These are phyloP conservation scores for Lipomyces yamanashiensis DNA, from an alignment of 805 yeast genomes.

Conservation along the genomic window DNA sequence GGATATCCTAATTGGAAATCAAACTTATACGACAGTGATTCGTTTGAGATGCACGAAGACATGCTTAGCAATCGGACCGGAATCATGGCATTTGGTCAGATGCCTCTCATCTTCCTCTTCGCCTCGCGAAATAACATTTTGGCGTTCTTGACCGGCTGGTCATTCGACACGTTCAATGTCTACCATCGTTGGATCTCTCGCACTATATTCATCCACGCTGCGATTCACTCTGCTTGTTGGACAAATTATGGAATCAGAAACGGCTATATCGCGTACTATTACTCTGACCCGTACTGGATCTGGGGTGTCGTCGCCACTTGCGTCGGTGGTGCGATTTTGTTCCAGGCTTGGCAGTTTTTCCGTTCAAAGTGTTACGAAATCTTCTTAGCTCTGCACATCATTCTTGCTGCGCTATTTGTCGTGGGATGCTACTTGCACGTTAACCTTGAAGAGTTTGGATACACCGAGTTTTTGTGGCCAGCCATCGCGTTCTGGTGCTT, in stretches of 20 bases:
- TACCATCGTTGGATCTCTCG: constrained; percentile 70
- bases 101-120: constrained; percentile 65
- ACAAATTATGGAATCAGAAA: neutral
- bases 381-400: constrained; percentile 61
- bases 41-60: neutral
- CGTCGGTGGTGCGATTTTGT: constrained; percentile 52
- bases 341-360: constrained; percentile 59
- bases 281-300: constrained; percentile 1
- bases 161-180: constrained; percentile 62
- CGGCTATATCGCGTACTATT: neutral
- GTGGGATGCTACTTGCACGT: constrained; percentile 60
- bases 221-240: constrained; percentile 56
- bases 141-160: constrained; percentile 63
- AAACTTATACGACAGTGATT: neutral
- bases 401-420: constrained; percentile 58
- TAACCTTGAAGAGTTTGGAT: constrained; percentile 48
- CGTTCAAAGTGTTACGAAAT: constrained; percentile 57
- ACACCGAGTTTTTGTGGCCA: constrained; percentile 53
- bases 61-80: constrained; percentile 38
- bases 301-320: constrained; percentile 48
- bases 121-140: constrained; percentile 76
- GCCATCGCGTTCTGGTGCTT: constrained; percentile 69
- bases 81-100: constrained; percentile 30
- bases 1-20: neutral
- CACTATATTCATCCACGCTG: constrained; percentile 51